phyloP scores from a whole-genome alignment of 768 basidiomycete species.

The Leccinum pellstonianum region DNA sequence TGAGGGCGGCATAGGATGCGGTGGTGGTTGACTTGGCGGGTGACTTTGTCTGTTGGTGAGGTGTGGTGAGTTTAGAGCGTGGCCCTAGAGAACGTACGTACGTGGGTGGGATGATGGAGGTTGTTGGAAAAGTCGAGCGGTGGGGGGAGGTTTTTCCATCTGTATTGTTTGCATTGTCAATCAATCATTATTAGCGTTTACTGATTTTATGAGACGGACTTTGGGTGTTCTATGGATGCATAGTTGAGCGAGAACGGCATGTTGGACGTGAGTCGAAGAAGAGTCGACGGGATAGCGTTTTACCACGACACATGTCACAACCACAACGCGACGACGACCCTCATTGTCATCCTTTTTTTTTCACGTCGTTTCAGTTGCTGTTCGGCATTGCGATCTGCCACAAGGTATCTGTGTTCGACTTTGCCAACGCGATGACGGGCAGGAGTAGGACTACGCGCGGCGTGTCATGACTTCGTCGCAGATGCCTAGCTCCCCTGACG shows the following conservation, averaged over 20 bases:
- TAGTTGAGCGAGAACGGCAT: slow-evolving; percentile 34
- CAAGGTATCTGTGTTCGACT: neutral
- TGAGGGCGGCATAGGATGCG: slow-evolving; percentile 62
- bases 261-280: neutral
- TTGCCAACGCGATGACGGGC: neutral
- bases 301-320: too few relatives aligned
- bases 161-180: slow-evolving; percentile 21
- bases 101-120: slow-evolving; percentile 27
- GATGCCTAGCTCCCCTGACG: too few relatives aligned
- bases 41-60: slow-evolving; percentile 40
- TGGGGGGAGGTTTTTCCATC: slow-evolving; percentile 63
- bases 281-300: too few relatives aligned
- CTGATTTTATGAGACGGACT: slow-evolving; percentile 10
- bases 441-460: too few relatives aligned
- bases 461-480: too few relatives aligned
- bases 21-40: slow-evolving; percentile 37
- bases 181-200: too few relatives aligned
- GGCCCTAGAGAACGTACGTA: slow-evolving; percentile 6
- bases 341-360: too few relatives aligned
- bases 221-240: slow-evolving; percentile 31
- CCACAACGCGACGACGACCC: too few relatives aligned
- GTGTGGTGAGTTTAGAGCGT: too few relatives aligned
- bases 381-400: too few relatives aligned
- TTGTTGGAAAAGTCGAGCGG: slow-evolving; percentile 68
- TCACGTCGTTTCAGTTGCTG: too few relatives aligned